A percentile compares a stretch with the other conserved stretches of the same genome.
Evolutionary conservation across 164 flowering plant species (phyloP).

Genomic region (Berberis vulgaris): DNA sequence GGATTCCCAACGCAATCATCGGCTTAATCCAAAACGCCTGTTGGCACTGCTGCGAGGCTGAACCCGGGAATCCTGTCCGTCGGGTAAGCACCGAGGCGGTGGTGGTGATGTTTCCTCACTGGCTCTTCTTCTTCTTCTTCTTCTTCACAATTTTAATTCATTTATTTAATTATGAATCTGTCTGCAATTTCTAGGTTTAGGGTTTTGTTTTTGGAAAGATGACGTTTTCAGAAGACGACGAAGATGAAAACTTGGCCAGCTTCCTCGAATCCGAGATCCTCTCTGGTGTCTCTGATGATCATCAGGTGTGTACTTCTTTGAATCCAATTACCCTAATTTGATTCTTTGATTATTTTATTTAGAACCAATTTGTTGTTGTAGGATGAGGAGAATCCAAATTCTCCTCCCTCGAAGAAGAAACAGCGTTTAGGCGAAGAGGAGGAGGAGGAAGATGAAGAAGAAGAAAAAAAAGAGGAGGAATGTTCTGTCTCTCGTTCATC

Average conservation of each 20-base stretch:
- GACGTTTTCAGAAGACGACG: constrained; percentile 43
- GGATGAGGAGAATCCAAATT: constrained; percentile 8
- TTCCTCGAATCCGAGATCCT: constrained; percentile 71
- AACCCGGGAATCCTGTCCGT: too few species aligned
- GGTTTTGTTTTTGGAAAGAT: neutral
- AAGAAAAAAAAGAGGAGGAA: neutral
- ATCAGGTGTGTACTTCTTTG: constrained; percentile 21
- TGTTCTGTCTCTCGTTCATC: neutral
- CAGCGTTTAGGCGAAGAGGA: constrained; percentile 7
- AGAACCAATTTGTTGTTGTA: constrained; percentile 1
- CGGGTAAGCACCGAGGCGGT: too few species aligned
- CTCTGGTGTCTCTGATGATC: constrained; percentile 32
- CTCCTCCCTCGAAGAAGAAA: constrained; percentile 27
- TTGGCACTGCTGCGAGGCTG: too few species aligned
- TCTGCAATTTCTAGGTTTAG: too few species aligned
- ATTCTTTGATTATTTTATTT: neutral
- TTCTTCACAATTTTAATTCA: too few species aligned
- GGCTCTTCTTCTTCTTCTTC: too few species aligned
- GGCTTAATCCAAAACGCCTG: too few species aligned
- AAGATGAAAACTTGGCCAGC: constrained; percentile 48
- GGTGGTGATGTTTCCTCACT: too few species aligned
- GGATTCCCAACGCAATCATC: too few species aligned
- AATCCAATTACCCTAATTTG: neutral
- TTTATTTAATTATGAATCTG: too few species aligned
- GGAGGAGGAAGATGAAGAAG: constrained; percentile 7